Evolutionary conservation across 257 asterid genomes (phyloP).

Genomic region (Solanum bulbocastanum): DNA sequence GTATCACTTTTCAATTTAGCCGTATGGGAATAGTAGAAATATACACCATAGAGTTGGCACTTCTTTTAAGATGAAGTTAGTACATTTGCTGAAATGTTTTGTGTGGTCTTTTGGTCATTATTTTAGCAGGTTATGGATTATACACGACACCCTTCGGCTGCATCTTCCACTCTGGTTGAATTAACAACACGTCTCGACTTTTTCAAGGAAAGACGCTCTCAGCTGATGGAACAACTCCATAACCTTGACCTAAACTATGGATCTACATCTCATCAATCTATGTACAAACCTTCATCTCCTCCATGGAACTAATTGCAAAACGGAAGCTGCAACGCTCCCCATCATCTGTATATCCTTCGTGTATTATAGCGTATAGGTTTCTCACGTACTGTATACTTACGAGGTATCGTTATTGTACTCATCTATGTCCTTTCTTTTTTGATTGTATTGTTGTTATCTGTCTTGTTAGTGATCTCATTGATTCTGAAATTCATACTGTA

Average conservation of each 20-base stretch:
- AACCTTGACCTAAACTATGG: conserved; percentile 64
- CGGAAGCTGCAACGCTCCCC: not conserved
- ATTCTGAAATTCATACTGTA: not conserved
- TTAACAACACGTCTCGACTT: conserved; percentile 84
- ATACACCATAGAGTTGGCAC: not conserved
- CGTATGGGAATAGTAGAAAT: not conserved
- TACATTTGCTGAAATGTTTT: not conserved
- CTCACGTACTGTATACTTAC: not conserved
- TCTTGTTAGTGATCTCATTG: not conserved
- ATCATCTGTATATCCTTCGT: conserved; percentile 33
- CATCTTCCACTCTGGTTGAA: conserved; percentile 77
- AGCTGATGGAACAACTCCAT: conserved; percentile 94
- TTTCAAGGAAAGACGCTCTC: conserved; percentile 94
- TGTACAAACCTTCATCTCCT: conserved; percentile 74
- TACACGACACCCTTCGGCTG: conserved; percentile 45
- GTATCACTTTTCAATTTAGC: not conserved
- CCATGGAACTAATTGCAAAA: conserved; percentile 53
- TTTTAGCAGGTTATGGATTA: conserved; percentile 44
- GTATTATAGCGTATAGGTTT: not conserved
- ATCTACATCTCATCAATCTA: conserved; percentile 50
- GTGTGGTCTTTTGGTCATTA: not conserved
- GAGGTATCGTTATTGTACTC: not conserved
- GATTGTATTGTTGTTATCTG: not conserved
- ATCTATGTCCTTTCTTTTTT: not conserved
- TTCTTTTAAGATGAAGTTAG: not conserved